phyloP scores from a whole-genome alignment of 257 asterid species.

The Gentiana straminea region DNA sequence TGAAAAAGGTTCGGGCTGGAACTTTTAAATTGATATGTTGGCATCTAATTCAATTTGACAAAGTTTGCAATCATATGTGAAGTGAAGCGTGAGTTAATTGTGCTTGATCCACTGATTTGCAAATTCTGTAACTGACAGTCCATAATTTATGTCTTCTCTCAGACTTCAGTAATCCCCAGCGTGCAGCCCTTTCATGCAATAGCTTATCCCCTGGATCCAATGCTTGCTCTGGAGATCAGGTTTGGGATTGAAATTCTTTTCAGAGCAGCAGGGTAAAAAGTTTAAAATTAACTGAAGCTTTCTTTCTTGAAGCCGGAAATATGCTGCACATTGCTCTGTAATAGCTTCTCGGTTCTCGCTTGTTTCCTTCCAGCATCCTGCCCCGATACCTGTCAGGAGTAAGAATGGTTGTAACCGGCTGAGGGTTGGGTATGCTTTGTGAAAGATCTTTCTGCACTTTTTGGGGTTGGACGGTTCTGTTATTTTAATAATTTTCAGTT shows the following conservation, averaged over 20 bases:
- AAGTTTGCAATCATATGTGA: too few relatives aligned
- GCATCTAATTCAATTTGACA: too few relatives aligned
- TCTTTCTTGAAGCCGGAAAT: conserved; percentile 59
- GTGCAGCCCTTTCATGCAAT: conserved; percentile 99
- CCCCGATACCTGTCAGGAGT: conserved; percentile 57
- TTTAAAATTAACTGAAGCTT: conserved; percentile 2
- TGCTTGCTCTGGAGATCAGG: conserved; percentile 95
- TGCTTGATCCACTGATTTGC: conserved; percentile 2
- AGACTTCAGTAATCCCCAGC: conserved; percentile 94
- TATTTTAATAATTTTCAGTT: too few relatives aligned
- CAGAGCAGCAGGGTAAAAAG: not conserved
- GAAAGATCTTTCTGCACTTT: not conserved
- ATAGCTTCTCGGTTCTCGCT: conserved; percentile 90
- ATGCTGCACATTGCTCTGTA: conserved; percentile 88
- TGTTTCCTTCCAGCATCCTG: conserved; percentile 79
- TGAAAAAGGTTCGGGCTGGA: too few relatives aligned
- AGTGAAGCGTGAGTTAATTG: too few relatives aligned
- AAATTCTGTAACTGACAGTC: too few relatives aligned
- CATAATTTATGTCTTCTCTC: conserved; percentile 5
- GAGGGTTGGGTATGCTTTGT: conserved; percentile 66
- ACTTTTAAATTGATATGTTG: too few relatives aligned
- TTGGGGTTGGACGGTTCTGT: too few relatives aligned
- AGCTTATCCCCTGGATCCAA: conserved; percentile 96
- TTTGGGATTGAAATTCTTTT: conserved; percentile 13
- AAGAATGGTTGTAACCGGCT: conserved; percentile 61